Conservation (phyloP, 805 yeast genomes). For the Saccharomycopsis guyanensis region DNA sequence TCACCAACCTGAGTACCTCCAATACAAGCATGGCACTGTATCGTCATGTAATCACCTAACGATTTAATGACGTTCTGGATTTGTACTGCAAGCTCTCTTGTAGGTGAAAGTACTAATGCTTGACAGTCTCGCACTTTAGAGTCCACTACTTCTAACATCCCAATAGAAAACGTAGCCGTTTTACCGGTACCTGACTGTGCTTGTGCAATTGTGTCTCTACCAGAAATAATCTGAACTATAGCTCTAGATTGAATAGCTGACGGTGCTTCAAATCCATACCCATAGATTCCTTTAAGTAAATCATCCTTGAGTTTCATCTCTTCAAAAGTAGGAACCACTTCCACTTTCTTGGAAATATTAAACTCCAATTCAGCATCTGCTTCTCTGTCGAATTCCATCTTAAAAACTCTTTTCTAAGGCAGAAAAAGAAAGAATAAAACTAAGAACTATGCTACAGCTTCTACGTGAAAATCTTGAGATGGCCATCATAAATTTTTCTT, state of each 20-base stretch:
- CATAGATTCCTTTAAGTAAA: constrained; percentile 54
- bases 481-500: background rate
- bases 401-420: no score
- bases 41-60: constrained; percentile 81
- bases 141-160: constrained; percentile 83
- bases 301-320: constrained; percentile 68
- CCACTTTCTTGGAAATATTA: constrained; percentile 51
- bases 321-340: constrained; percentile 58
- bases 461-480: background rate
- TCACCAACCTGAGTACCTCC: constrained; percentile 86
- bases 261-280: constrained; percentile 92
- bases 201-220: constrained; percentile 95
- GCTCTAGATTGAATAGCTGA: constrained; percentile 98
- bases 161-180: constrained; percentile 96
- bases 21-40: constrained; percentile 83
- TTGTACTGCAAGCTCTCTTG: constrained; percentile 92
- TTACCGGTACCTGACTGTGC: constrained; percentile 99
- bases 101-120: constrained; percentile 88
- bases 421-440: background rate
- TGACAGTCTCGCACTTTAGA: constrained; percentile 67
- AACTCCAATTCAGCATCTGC: constrained; percentile 54
- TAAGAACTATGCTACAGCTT: background rate
- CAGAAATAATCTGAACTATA: constrained; percentile 86
- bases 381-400: constrained; percentile 54
- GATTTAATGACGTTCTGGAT: constrained; percentile 83